Conservation (phyloP, 176 grass and related monocot species). For the Eleusine coracana region DNA sequence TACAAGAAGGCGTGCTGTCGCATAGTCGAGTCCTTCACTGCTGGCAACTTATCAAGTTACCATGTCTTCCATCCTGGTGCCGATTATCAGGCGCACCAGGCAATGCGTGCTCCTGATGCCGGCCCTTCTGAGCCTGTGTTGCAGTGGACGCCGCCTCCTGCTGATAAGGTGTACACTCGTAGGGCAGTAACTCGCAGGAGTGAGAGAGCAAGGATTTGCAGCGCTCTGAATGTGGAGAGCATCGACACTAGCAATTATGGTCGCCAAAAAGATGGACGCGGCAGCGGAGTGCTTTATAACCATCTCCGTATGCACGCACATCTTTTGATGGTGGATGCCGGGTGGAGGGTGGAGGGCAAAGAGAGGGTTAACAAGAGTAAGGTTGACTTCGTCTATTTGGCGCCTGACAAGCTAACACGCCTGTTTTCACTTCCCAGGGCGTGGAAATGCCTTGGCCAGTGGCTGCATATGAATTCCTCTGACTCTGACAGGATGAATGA, state of each 20-base stretch:
- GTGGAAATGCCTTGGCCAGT: constrained; percentile 75
- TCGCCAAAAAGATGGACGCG: constrained; percentile 13
- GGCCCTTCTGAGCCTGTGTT: not conserved
- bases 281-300: constrained; percentile 50
- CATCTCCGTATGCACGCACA: constrained; percentile 74
- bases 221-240: constrained; percentile 36
- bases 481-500: constrained; percentile 40
- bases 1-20: constrained; percentile 21
- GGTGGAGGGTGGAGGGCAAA: constrained; percentile 63
- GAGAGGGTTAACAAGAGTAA: constrained; percentile 49
- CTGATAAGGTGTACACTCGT: constrained; percentile 43
- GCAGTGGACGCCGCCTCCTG: constrained; percentile 45
- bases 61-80: constrained; percentile 36
- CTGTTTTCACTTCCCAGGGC: constrained; percentile 67
- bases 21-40: constrained; percentile 71
- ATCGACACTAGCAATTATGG: constrained; percentile 28
- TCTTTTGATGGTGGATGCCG: constrained; percentile 70
- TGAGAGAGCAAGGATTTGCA: constrained; percentile 50
- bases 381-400: constrained; percentile 43
- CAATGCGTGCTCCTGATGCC: constrained; percentile 21
- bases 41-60: constrained; percentile 68
- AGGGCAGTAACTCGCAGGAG: constrained; percentile 24
- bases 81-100: constrained; percentile 1
- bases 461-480: constrained; percentile 45
- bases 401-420: constrained; percentile 40